Evolutionary conservation across 108 stramenopile genomes (phyloP).

Genomic region (Nannochloropsis salina): DNA sequence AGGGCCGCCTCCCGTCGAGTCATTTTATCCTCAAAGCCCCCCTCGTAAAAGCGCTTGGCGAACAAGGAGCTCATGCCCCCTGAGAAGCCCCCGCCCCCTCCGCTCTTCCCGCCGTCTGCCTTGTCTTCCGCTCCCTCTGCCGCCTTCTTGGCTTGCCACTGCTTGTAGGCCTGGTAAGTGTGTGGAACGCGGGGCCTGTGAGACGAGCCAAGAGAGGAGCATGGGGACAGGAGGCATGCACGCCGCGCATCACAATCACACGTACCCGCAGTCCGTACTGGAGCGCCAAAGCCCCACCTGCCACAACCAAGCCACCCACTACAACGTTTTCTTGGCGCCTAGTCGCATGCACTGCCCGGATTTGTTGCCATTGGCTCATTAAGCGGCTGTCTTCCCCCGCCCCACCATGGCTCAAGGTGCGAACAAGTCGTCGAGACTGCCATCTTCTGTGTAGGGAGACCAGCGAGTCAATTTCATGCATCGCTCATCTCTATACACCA

Average conservation of each 20-base stretch:
- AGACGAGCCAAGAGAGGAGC: too few relatives aligned
- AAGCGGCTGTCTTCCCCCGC: too few relatives aligned
- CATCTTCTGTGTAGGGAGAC: too few relatives aligned
- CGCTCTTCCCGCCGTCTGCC: background rate
- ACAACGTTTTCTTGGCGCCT: background rate
- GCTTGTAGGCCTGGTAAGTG: background rate
- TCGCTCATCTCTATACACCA: too few relatives aligned
- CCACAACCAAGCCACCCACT: background rate
- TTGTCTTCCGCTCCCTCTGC: background rate
- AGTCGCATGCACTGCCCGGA: background rate
- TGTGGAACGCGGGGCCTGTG: too few relatives aligned
- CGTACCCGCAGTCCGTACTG: background rate
- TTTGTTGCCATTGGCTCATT: background rate
- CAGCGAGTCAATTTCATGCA: too few relatives aligned
- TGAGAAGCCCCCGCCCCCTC: background rate
- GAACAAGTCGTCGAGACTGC: too few relatives aligned
- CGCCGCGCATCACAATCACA: background rate
- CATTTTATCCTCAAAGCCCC: constrained; percentile 97
- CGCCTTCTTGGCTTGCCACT: background rate
- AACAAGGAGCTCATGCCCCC: constrained; percentile 66
- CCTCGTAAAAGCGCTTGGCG: constrained; percentile 83
- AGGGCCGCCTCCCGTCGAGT: constrained; percentile 91
- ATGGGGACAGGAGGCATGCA: too few relatives aligned
- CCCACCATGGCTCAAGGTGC: too few relatives aligned
- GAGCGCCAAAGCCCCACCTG: background rate